A percentile compares a stretch with the other conserved stretches of the same genome.
phyloP scores from a whole-genome alignment of 305 asterid genomes.

The Solanum chacoense region DNA sequence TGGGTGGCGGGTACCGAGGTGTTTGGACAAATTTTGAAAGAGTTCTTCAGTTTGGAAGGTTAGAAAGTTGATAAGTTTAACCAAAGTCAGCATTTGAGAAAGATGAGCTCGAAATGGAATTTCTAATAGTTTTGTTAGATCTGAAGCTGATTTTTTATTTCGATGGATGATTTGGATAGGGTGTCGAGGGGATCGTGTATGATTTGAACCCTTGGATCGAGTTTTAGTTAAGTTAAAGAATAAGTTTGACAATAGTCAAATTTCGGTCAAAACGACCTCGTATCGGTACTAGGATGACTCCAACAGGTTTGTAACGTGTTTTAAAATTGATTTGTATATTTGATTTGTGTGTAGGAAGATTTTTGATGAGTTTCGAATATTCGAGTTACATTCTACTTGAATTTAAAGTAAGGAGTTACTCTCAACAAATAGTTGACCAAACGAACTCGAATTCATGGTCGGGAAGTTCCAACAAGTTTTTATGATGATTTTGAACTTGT shows the following conservation, averaged over 20 bases:
- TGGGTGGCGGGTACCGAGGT: background rate
- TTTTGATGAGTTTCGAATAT: background rate
- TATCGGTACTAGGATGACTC: background rate
- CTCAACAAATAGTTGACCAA: background rate
- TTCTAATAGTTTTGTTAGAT: background rate
- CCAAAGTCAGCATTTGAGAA: background rate
- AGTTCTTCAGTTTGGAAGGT: background rate
- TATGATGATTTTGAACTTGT: background rate
- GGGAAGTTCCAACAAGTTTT: background rate
- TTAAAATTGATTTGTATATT: background rate
- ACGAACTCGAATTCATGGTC: background rate
- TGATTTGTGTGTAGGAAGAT: background rate
- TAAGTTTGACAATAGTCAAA: background rate
- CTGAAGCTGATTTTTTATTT: background rate
- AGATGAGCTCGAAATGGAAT: background rate
- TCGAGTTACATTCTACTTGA: background rate
- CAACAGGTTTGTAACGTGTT: background rate
- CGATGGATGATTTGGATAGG: background rate
- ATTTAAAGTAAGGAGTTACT: background rate
- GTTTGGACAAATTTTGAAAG: background rate
- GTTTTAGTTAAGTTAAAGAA: background rate
- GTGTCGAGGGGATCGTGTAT: background rate
- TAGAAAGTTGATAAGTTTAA: background rate
- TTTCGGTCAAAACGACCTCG: background rate
- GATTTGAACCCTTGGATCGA: background rate